These are phyloP conservation scores for Botrytis pseudocinerea DNA, from an alignment of 2,329 filamentous ascomycete genomes.

Conservation along the genomic window DNA sequence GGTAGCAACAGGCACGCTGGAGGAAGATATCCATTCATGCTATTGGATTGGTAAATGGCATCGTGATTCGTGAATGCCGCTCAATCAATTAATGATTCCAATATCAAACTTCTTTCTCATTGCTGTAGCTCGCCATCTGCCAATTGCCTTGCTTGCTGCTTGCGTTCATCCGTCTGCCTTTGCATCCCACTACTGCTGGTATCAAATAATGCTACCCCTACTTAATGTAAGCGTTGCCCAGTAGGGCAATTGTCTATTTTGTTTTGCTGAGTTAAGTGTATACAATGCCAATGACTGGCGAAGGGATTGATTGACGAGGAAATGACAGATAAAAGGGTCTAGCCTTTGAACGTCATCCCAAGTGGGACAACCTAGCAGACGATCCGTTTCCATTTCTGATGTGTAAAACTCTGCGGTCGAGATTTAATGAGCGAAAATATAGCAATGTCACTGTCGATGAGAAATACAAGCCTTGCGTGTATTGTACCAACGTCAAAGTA, in stretches of 20 bases:
- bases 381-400: neutral
- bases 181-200: constrained; percentile 13
- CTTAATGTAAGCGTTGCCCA: neutral
- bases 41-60: neutral
- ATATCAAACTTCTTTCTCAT: neutral
- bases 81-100: neutral
- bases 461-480: neutral
- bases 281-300: neutral
- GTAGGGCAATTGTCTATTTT: neutral
- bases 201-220: constrained; percentile 13
- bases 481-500: neutral
- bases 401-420: neutral
- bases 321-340: neutral
- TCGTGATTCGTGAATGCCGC: neutral
- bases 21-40: neutral
- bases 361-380: neutral
- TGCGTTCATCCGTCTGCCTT: neutral
- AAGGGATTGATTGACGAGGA: neutral
- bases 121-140: neutral
- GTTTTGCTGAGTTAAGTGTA: neutral
- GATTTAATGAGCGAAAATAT: neutral
- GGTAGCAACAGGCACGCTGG: neutral
- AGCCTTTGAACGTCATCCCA: constrained; percentile 5
- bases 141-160: too few species aligned
- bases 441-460: constrained; percentile 8